Evolutionary conservation across 2,329 filamentous ascomycete species (phyloP).

Genomic region (Fusarium sp.): DNA sequence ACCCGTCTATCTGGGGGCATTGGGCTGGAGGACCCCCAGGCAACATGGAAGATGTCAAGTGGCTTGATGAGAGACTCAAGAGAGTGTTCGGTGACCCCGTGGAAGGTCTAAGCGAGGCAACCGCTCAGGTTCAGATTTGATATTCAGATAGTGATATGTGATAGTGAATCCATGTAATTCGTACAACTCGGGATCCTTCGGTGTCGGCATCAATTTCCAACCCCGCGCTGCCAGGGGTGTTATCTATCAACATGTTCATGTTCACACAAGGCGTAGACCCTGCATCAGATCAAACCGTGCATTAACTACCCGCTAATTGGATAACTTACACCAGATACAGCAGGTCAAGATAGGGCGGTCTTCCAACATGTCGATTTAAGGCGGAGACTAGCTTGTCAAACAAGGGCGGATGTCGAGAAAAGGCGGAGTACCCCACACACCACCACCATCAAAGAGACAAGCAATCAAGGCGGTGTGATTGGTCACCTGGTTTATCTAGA

Average conservation of each 20-base stretch:
- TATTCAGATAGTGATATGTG: background rate
- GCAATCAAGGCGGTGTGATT: background rate
- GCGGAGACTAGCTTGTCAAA: slow-evolving; percentile 31
- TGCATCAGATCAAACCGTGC: background rate
- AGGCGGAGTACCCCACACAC: slow-evolving; percentile 36
- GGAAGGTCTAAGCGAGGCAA: background rate
- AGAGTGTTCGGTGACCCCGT: slow-evolving; percentile 28
- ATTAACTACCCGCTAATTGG: background rate
- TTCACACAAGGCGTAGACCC: background rate
- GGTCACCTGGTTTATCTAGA: slow-evolving; percentile 20
- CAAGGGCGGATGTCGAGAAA: slow-evolving; percentile 39
- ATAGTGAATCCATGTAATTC: background rate
- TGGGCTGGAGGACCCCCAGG: slow-evolving; percentile 77
- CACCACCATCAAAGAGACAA: slow-evolving; percentile 7
- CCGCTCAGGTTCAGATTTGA: background rate
- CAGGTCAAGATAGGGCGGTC: background rate
- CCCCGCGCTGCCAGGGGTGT: background rate
- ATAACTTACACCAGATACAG: background rate
- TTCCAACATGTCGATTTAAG: slow-evolving; percentile 35
- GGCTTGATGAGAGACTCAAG: slow-evolving; percentile 69
- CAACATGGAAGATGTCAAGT: slow-evolving; percentile 77
- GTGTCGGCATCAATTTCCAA: background rate
- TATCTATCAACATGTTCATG: slow-evolving; percentile 1
- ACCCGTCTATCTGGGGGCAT: slow-evolving; percentile 59
- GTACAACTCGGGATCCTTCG: background rate